Base-by-base conservation (phyloP, 2,329 filamentous ascomycete species). In the Fusarium tricinctum region DNA sequence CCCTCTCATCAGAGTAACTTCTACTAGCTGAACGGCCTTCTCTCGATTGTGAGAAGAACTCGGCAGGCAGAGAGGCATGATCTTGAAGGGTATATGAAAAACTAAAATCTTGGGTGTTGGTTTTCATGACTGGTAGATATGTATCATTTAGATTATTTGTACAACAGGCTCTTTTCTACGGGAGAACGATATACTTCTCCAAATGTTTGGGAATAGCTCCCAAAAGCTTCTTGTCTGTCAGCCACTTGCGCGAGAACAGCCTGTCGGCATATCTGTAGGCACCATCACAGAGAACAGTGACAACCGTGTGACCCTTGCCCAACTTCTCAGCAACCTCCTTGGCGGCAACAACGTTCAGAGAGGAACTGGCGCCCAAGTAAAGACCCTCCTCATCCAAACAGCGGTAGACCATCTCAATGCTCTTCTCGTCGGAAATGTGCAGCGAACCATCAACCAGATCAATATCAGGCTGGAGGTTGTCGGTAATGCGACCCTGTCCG, bases 221-320 rank as follows among this genome's bases (percentile, higher is more conserved):
- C 45, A 96, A 79, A 69, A 99, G 82, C 59, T 91, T 92, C 89
- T 98, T 99, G 75, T 90, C 88, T 78, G 89, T 85, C 71, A 99
- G 81, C 96, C 96, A 99, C 79, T 91, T 94, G 79, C 88, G 89
- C 45, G 93, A 97, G 82, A 99, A 99, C 66, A 99, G 79, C 35
- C 96, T 86, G 69, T 99, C 96, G 7, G 96, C 96, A 78, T 99
- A 99, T 75, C 96, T 85, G 78, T 99, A 98, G n/a, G 96, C 96
- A 63, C 96, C 96, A 78, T 99, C 96, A 76, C 93, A 97, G 44
- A 99, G 86, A 58, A 98, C 88, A 2, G 96, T 99, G 46, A 98
- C 96, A 23, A 99, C 92, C 0, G 92, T 97, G 79, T 95, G 88
- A 12, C 95, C 94, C 72, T 89, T 91, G 32, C 96, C 96, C 65